Evolutionary conservation across 768 basidiomycete species (phyloP).

Genomic region (Baorangia bicolor): DNA sequence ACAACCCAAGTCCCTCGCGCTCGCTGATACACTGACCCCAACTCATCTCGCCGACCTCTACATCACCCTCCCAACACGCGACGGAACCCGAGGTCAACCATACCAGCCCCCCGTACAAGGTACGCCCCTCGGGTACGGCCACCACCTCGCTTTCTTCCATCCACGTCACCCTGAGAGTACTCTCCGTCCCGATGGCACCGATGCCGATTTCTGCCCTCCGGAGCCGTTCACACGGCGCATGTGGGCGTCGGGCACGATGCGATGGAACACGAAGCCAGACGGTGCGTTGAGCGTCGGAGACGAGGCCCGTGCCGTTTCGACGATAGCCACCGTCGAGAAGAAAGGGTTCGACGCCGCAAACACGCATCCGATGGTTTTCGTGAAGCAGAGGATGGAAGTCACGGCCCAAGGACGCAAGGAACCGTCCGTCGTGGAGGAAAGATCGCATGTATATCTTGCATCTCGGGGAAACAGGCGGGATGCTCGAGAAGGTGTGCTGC

Average conservation of each 20-base stretch:
- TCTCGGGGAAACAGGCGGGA: slow-evolving; percentile 30
- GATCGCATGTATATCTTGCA: slow-evolving; percentile 67
- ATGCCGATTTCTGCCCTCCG: slow-evolving; percentile 69
- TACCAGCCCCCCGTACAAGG: slow-evolving; percentile 42
- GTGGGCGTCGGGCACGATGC: slow-evolving; percentile 76
- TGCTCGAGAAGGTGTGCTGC: slow-evolving; percentile 43
- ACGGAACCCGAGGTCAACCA: slow-evolving; percentile 46
- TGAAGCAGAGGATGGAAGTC: slow-evolving; percentile 61
- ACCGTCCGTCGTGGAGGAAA: slow-evolving; percentile 58
- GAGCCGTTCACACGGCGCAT: slow-evolving; percentile 73
- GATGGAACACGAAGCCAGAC: slow-evolving; percentile 46
- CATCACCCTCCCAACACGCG: slow-evolving; percentile 71
- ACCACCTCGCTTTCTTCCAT: slow-evolving; percentile 77
- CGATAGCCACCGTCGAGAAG: slow-evolving; percentile 52
- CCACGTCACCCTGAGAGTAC: slow-evolving; percentile 54
- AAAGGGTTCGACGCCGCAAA: slow-evolving; percentile 55
- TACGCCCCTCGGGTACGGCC: slow-evolving; percentile 53
- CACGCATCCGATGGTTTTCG: slow-evolving; percentile 70
- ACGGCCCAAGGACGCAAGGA: slow-evolving; percentile 41
- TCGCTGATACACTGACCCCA: slow-evolving; percentile 49
- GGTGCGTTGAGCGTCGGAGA: slow-evolving; percentile 54
- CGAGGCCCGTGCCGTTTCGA: slow-evolving; percentile 47
- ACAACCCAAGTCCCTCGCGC: slow-evolving; percentile 43
- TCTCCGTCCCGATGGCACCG: slow-evolving; percentile 70
- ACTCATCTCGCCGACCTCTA: slow-evolving; percentile 65